These are phyloP conservation scores for Phialemonium atrogriseum DNA, from an alignment of 2,329 filamentous ascomycete species.

Conservation along the genomic window DNA sequence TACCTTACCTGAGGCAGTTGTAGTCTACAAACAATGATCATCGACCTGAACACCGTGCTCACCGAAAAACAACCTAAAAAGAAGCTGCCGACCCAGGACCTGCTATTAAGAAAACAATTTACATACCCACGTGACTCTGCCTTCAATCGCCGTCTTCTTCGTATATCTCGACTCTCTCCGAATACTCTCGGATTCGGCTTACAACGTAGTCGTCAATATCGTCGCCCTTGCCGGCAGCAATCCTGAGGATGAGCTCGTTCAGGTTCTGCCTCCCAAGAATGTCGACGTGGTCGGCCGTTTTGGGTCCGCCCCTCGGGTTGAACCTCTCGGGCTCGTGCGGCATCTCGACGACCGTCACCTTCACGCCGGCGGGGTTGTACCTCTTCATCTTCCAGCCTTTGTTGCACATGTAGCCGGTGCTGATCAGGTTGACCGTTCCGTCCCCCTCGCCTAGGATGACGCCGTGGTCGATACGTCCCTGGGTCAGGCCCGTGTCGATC, in stretches of 20 bases:
- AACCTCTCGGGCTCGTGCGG: slow-evolving; percentile 91
- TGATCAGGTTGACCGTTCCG: slow-evolving; percentile 89
- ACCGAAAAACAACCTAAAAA: too few species aligned
- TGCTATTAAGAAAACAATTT: too few species aligned
- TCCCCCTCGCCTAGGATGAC: slow-evolving; percentile 96
- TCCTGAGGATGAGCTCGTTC: slow-evolving; percentile 81
- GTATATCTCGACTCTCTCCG: slow-evolving; percentile 73
- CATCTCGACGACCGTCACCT: slow-evolving; percentile 90
- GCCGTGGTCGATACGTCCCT: slow-evolving; percentile 66
- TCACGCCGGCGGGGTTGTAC: slow-evolving; percentile 79
- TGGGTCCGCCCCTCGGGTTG: slow-evolving; percentile 65
- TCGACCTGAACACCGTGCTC: too few species aligned
- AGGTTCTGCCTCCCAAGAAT: slow-evolving; percentile 83
- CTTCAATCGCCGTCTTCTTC: slow-evolving; percentile 44
- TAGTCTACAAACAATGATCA: too few species aligned
- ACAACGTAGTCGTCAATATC: slow-evolving; percentile 69
- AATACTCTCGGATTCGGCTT: slow-evolving; percentile 76
- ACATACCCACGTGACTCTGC: not conserved
- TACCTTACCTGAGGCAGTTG: too few species aligned
- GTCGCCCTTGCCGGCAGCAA: slow-evolving; percentile 79
- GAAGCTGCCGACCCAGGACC: too few species aligned
- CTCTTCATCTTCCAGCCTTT: slow-evolving; percentile 89
- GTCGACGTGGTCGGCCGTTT: slow-evolving; percentile 86
- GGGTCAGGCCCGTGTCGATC: slow-evolving; percentile 57
- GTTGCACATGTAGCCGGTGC: slow-evolving; percentile 92